Evolutionary conservation across 768 basidiomycete genomes (phyloP).

Genomic region (Lactarius evosmus): DNA sequence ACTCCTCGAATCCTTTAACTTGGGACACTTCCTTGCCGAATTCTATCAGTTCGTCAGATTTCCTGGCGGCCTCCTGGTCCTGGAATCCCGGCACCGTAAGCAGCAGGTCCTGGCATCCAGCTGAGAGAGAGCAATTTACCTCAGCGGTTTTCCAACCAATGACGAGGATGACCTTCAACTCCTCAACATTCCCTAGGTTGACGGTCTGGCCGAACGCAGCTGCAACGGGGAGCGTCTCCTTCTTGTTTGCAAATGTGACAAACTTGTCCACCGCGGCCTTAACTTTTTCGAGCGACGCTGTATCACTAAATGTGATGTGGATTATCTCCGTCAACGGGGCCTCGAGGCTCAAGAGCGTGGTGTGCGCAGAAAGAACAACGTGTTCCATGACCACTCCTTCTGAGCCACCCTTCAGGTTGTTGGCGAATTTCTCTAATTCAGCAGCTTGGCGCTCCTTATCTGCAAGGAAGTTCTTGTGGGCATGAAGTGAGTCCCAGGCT

Average conservation of each 20-base stretch:
- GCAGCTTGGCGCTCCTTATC: neutral
- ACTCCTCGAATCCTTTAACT: neutral
- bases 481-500: slow-evolving; percentile 3
- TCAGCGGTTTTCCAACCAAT: slow-evolving; percentile 1
- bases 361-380: neutral
- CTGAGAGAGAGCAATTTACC: neutral
- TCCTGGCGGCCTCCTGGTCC: neutral
- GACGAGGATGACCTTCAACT: neutral
- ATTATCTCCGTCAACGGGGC: neutral
- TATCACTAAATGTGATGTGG: neutral
- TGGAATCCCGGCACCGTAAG: neutral
- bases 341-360: neutral
- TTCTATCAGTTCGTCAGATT: neutral
- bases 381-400: neutral
- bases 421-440: neutral
- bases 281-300: neutral
- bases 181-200: neutral
- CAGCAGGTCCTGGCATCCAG: neutral
- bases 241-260: neutral
- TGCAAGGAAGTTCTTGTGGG: neutral
- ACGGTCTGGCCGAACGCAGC: slow-evolving; percentile 1
- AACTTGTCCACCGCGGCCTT: neutral
- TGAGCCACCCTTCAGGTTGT: neutral
- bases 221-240: neutral
- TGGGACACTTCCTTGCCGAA: neutral